Evolutionary conservation across 176 grass and related monocot species (phyloP).

Genomic region (Oryza meridionalis): DNA sequence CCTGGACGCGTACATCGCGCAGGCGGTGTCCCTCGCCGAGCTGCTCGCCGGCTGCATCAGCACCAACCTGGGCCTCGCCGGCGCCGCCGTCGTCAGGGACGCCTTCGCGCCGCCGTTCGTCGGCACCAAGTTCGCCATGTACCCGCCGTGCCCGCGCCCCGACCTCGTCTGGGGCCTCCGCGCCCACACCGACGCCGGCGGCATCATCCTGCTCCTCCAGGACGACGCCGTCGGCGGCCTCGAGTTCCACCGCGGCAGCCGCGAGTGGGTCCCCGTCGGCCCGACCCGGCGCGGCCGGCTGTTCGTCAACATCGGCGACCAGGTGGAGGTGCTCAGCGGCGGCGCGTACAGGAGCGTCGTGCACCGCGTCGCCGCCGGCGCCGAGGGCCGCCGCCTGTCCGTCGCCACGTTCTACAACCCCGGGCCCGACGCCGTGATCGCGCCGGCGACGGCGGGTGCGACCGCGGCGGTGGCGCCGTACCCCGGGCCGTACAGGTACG

Average conservation of each 20-base stretch:
- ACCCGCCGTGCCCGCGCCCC: slow-evolving; percentile 71
- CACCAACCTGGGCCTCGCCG: slow-evolving; percentile 65
- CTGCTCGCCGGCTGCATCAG: slow-evolving; percentile 62
- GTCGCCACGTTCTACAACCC: slow-evolving; percentile 97
- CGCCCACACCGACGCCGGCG: slow-evolving; percentile 92
- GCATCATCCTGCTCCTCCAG: slow-evolving; percentile 89
- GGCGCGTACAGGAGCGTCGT: slow-evolving; percentile 71
- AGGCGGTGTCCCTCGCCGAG: slow-evolving; percentile 62
- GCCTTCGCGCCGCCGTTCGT: slow-evolving; percentile 79
- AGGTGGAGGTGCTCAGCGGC: slow-evolving; percentile 83
- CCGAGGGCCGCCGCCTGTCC: slow-evolving; percentile 56
- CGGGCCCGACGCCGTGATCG: slow-evolving; percentile 44
- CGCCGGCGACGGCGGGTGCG: slow-evolving; percentile 31
- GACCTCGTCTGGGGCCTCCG: slow-evolving; percentile 71
- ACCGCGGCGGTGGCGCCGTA: slow-evolving; percentile 18
- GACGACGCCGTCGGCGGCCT: slow-evolving; percentile 77
- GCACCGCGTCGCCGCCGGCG: slow-evolving; percentile 59
- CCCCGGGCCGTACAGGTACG: slow-evolving; percentile 71
- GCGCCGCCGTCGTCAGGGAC: slow-evolving; percentile 31
- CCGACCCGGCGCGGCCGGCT: slow-evolving; percentile 52
- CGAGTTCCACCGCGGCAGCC: slow-evolving; percentile 61
- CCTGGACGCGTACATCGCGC: slow-evolving; percentile 57
- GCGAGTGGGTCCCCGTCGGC: slow-evolving; percentile 58
- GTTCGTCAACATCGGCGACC: slow-evolving; percentile 91
- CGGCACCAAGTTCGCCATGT: slow-evolving; percentile 89